Conservation (phyloP, 2,329 filamentous ascomycete genomes). For the Coniella vitis region DNA sequence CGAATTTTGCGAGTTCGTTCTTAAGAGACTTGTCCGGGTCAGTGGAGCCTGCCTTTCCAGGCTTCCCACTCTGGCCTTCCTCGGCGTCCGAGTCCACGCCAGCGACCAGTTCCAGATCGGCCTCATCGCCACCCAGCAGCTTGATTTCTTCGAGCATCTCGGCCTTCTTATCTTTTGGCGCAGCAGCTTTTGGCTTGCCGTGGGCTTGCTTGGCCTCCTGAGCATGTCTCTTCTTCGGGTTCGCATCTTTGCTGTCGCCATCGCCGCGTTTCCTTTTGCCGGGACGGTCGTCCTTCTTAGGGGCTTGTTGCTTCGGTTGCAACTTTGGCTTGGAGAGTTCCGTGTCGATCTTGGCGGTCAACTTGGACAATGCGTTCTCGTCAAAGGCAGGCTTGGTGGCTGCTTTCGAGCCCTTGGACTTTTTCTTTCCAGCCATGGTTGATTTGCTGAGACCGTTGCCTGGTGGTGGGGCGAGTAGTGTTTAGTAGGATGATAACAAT, state of each 20-base stretch:
- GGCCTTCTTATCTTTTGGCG: constrained; percentile 15
- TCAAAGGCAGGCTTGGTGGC: constrained; percentile 33
- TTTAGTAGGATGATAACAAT: too few relatives aligned
- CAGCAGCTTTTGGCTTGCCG: constrained; percentile 15
- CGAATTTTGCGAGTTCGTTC: constrained; percentile 47
- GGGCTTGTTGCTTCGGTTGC: constrained; percentile 19
- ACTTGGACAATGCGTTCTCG: constrained; percentile 41
- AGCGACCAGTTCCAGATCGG: constrained; percentile 55
- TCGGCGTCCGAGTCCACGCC: constrained; percentile 47
- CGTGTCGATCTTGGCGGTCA: constrained; percentile 52
- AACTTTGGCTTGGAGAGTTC: constrained; percentile 34
- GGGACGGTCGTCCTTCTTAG: constrained; percentile 21
- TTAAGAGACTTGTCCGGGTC: constrained; percentile 28
- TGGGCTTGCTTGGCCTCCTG: constrained; percentile 23
- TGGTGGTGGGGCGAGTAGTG: too few relatives aligned
- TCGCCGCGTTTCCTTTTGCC: constrained; percentile 33
- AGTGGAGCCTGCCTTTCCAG: constrained; percentile 12
- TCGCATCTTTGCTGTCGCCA: constrained; percentile 24
- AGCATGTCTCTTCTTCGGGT: constrained; percentile 24
- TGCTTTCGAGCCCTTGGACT: constrained; percentile 30
- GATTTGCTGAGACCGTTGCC: too few relatives aligned
- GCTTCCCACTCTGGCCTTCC: constrained; percentile 27
- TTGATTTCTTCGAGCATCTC: constrained; percentile 55
- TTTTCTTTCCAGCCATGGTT: constrained; percentile 26
- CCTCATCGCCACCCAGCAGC: constrained; percentile 58